Conservation (phyloP, 208 protist species). For the Trypanosoma cruzi region DNA sequence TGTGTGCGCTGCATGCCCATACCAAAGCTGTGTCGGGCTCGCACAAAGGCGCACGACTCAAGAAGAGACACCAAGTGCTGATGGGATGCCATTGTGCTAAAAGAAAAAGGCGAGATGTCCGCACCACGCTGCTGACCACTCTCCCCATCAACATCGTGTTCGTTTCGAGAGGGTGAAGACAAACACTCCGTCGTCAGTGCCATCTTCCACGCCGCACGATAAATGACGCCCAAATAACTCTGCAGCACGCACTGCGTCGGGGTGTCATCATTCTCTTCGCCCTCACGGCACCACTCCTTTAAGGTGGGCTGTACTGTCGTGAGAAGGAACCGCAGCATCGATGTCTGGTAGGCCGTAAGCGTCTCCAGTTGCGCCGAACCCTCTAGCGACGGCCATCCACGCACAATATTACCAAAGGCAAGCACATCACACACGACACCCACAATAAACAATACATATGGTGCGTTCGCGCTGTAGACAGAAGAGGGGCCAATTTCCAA, state of each 20-base stretch:
- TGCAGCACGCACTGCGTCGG: constrained; percentile 74
- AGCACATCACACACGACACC: constrained; percentile 64
- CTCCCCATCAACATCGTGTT: no score
- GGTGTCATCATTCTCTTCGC: constrained; percentile 62
- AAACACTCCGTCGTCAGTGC: constrained; percentile 10
- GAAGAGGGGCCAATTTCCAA: constrained; percentile 62
- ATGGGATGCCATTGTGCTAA: no score
- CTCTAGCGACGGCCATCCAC: constrained; percentile 10
- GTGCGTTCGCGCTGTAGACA: constrained; percentile 79
- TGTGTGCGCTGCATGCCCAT: constrained; percentile 87
- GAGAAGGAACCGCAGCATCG: constrained; percentile 40
- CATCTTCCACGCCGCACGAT: constrained; percentile 51
- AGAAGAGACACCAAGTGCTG: constrained; percentile 26
- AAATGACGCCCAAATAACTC: constrained; percentile 52
- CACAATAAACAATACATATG: constrained; percentile 73
- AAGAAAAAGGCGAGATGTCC: no score
- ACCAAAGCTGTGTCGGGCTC: constrained; percentile 79
- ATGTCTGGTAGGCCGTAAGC: constrained; percentile 9
- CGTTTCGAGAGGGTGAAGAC: background rate
- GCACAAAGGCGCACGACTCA: constrained; percentile 64
- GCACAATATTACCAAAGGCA: constrained; percentile 40
- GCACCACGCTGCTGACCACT: no score
- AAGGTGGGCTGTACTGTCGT: constrained; percentile 41
- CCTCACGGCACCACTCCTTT: constrained; percentile 56
- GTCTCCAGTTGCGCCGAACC: background rate